Evolutionary conservation across 768 basidiomycete genomes (phyloP), one percentile per base, ranked within the genome.

Genomic region (Ramaria rubella): DNA sequence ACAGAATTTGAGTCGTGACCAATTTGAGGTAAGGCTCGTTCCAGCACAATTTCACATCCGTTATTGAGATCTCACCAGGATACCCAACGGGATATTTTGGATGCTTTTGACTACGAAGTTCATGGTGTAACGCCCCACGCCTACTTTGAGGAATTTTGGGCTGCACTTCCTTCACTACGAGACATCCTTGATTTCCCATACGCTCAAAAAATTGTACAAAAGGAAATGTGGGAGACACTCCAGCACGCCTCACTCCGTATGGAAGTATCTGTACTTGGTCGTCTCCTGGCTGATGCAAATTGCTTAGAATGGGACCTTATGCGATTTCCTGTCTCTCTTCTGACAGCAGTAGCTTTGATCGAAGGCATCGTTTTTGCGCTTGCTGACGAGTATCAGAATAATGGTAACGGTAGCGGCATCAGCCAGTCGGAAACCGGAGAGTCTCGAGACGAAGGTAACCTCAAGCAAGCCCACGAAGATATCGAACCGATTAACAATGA

Each of bases 71-170:
- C 52, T 46, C 30, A 49, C 9, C 56, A 85, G 83, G 69, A 67
- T 43, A 75, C 80, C 3, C 83, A 86, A 58, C 76, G 80, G 17
- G 80, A 84, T 45, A 64, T 86, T 29, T 67, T 86, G 15, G 64
- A 65, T 0, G 70, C 76, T 0, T 69, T 85, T 31, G 63, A 67
- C 12, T 85, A 77, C 65, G 63, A 67, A 21, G 66, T 86, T 2
- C 81, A 81, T 0, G 75, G 72, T 33, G 75, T 75, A 7, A 82
- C 81, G 14, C 77, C 77, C 0, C 70, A 68, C 48, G 69, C 69
- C 33, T 64, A 84, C 23, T 60, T 86, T 58, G 77, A 81, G 52
- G 82, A 86, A 58, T 61, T 86, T 1, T 84, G 81, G 81, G 56
- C 64, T 27, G 79, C 80, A 6, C 69, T 82, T 5, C 79, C 83